phyloP scores from a whole-genome alignment of 2,329 filamentous ascomycete species.

The Aureobasidium sp. region DNA sequence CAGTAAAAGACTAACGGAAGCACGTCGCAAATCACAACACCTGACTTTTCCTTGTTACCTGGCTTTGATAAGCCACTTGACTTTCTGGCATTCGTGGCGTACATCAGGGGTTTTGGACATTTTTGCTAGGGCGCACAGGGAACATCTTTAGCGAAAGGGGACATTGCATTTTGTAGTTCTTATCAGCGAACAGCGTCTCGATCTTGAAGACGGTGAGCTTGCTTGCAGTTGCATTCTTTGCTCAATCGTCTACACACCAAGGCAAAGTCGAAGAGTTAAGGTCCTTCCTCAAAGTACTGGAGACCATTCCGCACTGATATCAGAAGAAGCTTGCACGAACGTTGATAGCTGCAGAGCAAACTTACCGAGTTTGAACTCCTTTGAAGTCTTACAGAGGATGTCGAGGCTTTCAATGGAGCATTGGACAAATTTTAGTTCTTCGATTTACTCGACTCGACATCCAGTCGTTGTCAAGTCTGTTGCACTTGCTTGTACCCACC shows the following conservation, averaged over 20 bases:
- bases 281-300: too few relatives aligned
- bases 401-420: not conserved
- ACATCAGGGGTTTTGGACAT: not conserved
- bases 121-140: not conserved
- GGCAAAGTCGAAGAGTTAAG: too few relatives aligned
- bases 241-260: not conserved
- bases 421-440: not conserved
- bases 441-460: not conserved
- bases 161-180: not conserved
- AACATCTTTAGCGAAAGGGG: not conserved
- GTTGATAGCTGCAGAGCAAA: not conserved
- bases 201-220: not conserved
- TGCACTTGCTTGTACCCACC: not conserved
- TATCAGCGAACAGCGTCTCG: not conserved
- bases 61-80: not conserved
- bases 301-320: too few relatives aligned
- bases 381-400: not conserved
- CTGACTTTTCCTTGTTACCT: not conserved
- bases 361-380: not conserved
- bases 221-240: not conserved
- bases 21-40: not conserved
- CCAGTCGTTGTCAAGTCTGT: not conserved
- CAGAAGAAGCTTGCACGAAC: too few relatives aligned
- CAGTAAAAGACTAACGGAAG: not conserved
- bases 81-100: not conserved